Evolutionary conservation across 2,329 filamentous ascomycete genomes (phyloP), one percentile per base, ranked within the genome.

Genomic region (Exophiala sp.): DNA sequence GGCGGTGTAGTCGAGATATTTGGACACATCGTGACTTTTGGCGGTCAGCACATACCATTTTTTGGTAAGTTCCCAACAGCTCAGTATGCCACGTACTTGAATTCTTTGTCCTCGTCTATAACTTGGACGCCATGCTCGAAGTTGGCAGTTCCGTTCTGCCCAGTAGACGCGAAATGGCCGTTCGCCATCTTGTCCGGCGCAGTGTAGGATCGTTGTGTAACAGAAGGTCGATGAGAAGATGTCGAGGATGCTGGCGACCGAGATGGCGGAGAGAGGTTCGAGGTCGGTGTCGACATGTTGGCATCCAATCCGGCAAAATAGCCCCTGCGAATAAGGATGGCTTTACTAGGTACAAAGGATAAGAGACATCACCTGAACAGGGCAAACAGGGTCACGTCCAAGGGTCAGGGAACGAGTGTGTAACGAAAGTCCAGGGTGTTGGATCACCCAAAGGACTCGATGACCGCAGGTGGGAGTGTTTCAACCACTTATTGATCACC

Each of bases 121-220:
- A 99, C 91, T 75, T 99, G 94, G 68, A 97, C 89, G 68, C 94
- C 94, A 81, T 96, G 88, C 68, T 91, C 88, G 72, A 92, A 97
- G 48, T 68, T 65, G 33, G 66, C 66, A 47, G 72, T 66, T 46
- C 65, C 65, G 45, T 68, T 66, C 58, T 69, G 69, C 51, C 71
- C 72, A 51, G 70, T 64, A 43, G 71, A 67, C 52, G 74, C 72
- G 64, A 76, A 74, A 62, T 76, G 74, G 41, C 72, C 74, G 62
- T 76, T 76, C 41, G 69, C 69, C 69, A 76, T 74, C 50, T 66
- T 59, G 58, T 66, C 60, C 16, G 68, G 69, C 16, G 66, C 65
- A 12, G 70, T 71, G 34, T 59, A 52, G 10, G 61, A 50, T 41
- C 61, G 52, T 33, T 52, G 60, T 10, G 47, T 43, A 16, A 51